Evolutionary conservation across 345 rosid species (phyloP).

Genomic region (Raphanus raphanistrum): DNA sequence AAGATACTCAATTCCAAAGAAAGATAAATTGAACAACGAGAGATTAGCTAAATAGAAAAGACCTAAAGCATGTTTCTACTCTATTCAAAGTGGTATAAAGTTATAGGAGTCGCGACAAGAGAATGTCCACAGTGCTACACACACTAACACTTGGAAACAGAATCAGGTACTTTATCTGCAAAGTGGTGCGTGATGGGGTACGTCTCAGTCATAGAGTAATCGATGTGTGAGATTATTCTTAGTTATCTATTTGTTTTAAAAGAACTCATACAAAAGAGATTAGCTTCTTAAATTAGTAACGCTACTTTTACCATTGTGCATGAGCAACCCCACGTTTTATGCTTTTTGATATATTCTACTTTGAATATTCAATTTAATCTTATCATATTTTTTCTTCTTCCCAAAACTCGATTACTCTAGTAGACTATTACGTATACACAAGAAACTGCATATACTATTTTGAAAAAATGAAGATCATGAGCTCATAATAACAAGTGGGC

Average conservation of each 20-base stretch:
- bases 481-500: background rate
- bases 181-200: conserved; percentile 22
- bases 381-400: background rate
- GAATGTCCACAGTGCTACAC: conserved; percentile 35
- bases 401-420: background rate
- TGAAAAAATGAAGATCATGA: background rate
- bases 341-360: background rate
- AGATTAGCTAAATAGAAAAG: conserved; percentile 11
- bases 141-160: conserved; percentile 37
- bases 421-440: background rate
- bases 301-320: conserved; percentile 10
- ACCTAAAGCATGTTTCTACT: conserved; percentile 29
- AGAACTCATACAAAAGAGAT: conserved; percentile 6
- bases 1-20: conserved; percentile 49
- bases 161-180: conserved; percentile 36
- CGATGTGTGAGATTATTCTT: conserved; percentile 33
- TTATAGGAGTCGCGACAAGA: conserved; percentile 35
- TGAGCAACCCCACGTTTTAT: background rate
- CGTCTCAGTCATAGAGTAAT: conserved; percentile 15
- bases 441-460: background rate
- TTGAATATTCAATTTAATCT: conserved; percentile 2
- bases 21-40: conserved; percentile 50
- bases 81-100: conserved; percentile 34
- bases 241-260: background rate
- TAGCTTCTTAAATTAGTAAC: conserved; percentile 16